phyloP scores from a whole-genome alignment of 129 eudicot genomes.

The Tagetes patula region DNA sequence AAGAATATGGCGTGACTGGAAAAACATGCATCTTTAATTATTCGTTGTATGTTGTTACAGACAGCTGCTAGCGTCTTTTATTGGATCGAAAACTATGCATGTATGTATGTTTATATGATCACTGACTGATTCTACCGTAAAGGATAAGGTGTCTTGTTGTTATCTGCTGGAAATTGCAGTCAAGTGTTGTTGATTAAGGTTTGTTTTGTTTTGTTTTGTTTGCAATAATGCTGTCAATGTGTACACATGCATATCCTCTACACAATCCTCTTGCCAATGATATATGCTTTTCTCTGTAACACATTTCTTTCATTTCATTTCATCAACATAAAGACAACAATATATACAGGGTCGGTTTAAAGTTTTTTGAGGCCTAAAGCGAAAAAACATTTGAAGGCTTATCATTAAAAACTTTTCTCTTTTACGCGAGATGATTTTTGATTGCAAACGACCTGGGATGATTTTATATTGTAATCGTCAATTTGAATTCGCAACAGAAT shows the following conservation, averaged over 20 bases:
- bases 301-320: constrained; percentile 2
- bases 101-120: constrained; percentile 14
- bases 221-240: constrained; percentile 34
- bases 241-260: background rate
- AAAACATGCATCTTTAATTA: constrained; percentile 26
- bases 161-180: constrained; percentile 22
- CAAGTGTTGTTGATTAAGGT: background rate
- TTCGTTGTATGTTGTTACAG: constrained; percentile 15
- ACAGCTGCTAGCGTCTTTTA: constrained; percentile 7
- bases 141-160: background rate
- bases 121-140: constrained; percentile 29
- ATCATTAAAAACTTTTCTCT: no score
- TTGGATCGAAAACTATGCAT: constrained; percentile 23
- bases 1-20: constrained; percentile 23
- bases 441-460: no score
- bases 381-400: no score
- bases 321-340: constrained; percentile 12
- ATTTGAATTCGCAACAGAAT: no score
- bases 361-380: no score
- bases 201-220: constrained; percentile 18
- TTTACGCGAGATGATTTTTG: no score
- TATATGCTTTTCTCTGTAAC: background rate
- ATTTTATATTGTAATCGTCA: no score
- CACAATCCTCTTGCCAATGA: constrained; percentile 3
- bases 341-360: no score